Percentiles rank a stretch among this genome's conserved stretches.
phyloP scores from a whole-genome alignment of 2,329 filamentous ascomycete genomes.

The Aureobasidium musti region DNA sequence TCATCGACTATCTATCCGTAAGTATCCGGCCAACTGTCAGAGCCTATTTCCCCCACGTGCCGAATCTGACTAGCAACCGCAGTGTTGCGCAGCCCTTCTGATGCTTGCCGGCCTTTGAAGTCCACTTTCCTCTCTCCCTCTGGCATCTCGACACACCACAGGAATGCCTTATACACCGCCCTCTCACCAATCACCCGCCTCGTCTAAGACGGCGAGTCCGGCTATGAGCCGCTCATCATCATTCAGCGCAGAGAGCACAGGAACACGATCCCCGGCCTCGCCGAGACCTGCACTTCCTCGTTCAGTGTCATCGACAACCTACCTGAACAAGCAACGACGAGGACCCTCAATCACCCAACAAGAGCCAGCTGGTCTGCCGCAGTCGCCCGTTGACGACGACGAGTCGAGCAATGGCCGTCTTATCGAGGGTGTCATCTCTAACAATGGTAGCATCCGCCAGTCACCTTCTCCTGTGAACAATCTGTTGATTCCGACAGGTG shows the following conservation, averaged over 20 bases:
- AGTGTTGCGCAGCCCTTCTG: constrained; percentile 42
- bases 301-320: constrained; percentile 61
- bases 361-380: constrained; percentile 31
- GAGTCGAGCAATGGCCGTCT: constrained; percentile 12
- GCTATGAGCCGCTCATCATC: constrained; percentile 54
- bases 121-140: constrained; percentile 31
- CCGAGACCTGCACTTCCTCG: constrained; percentile 55
- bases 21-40: constrained; percentile 33
- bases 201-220: constrained; percentile 57
- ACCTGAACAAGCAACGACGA: constrained; percentile 63
- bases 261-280: constrained; percentile 41
- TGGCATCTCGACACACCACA: constrained; percentile 40
- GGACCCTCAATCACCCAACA: constrained; percentile 54
- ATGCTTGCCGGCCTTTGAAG: constrained; percentile 47
- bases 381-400: constrained; percentile 28
- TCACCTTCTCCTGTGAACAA: constrained; percentile 81
- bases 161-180: constrained; percentile 89
- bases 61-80: constrained; percentile 16
- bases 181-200: constrained; percentile 62
- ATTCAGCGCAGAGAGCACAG: constrained; percentile 47
- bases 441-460: constrained; percentile 69
- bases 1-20: constrained; percentile 37
- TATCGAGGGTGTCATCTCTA: constrained; percentile 34
- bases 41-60: constrained; percentile 24
- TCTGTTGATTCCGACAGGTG: constrained; percentile 75